phyloP scores from a whole-genome alignment of 805 yeast species.

The Torulaspora indica region DNA sequence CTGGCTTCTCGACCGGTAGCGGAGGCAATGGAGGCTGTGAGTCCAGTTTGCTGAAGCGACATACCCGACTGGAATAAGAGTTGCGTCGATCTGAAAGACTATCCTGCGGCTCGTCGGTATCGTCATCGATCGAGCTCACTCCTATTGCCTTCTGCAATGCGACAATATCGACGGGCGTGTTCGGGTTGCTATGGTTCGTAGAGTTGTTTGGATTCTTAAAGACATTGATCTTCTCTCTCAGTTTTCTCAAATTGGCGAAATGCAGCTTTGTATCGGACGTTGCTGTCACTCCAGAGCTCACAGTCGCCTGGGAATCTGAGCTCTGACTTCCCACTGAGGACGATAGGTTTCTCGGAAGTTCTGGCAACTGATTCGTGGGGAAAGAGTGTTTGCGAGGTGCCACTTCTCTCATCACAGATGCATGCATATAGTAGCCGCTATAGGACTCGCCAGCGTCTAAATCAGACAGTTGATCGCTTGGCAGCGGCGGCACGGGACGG shows the following conservation, averaged over 20 bases:
- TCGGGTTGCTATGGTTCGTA: slow-evolving; percentile 10
- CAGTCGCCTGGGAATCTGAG: slow-evolving; percentile 21
- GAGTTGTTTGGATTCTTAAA: slow-evolving; percentile 32
- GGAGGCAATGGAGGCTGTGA: slow-evolving; percentile 29
- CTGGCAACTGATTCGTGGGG: slow-evolving; percentile 1
- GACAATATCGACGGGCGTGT: slow-evolving; percentile 31
- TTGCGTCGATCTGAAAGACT: background rate
- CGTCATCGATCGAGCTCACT: slow-evolving; percentile 24
- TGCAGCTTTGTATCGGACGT: slow-evolving; percentile 34
- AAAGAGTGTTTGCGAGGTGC: slow-evolving; percentile 20
- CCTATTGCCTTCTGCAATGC: slow-evolving; percentile 39
- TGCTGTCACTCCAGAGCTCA: slow-evolving; percentile 23
- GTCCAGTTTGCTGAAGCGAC: slow-evolving; percentile 7
- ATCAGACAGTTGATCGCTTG: slow-evolving; percentile 17
- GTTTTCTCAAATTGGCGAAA: slow-evolving; percentile 35
- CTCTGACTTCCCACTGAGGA: slow-evolving; percentile 28
- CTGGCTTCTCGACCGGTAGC: slow-evolving; percentile 16
- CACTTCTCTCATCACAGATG: slow-evolving; percentile 27
- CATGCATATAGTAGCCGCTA: slow-evolving; percentile 24
- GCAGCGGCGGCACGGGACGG: slow-evolving; percentile 35
- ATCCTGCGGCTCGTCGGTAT: background rate
- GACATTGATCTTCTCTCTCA: slow-evolving; percentile 34
- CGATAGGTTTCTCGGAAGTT: slow-evolving; percentile 14
- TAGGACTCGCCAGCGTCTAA: background rate
- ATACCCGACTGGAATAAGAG: slow-evolving; percentile 5